Base-by-base conservation (phyloP, 2,329 filamentous ascomycete genomes). In the Colletotrichum cereale region DNA sequence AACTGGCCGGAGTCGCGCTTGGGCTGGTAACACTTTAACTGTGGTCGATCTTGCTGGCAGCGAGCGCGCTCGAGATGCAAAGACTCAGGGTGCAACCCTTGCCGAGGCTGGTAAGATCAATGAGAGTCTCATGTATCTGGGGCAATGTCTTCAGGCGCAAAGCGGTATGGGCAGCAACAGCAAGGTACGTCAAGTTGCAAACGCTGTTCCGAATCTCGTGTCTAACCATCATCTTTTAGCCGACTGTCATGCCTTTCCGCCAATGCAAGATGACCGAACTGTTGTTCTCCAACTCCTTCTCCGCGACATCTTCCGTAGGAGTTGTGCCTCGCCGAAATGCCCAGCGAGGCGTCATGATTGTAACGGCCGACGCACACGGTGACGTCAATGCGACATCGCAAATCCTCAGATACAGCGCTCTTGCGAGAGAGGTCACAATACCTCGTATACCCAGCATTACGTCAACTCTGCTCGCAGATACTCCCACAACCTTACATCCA, bases 101-200 rank as follows among this genome's bases (percentile, higher is more conserved):
- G 96, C 93, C 0, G 96, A 99, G 83, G 96, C 96, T 44, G 96
- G 96, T 64, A 98, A 98, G 83, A 99, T 99, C 80, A 99, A 99
- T 78, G 95, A 98, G 81, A 97, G 94, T 78, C 84, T 99, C 78
- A 99, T 99, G 96, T 98, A 98, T 79, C 88, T 99, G 1, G 96
- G 96, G 0, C 96, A 98, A 79, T 99, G 96, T 79, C 88, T 99
- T 76, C 96, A 98, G 79, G 96, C 97, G 87, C 96, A 98, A 80
- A 95, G 92, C 71, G 94, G 96, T 76, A 87, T 91, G 40, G 91
- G 91, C 53, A 91, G 87, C 73, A 91, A 90, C 16, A 90, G 88
- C 78, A 96, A 94, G 88, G 93, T 93, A 85, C 57, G 80, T 77
- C 55, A 36, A 3, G 24, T 38, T 16, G 11, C 8, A 11, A 16